Evolutionary conservation across 257 asterid genomes (phyloP).

Genomic region (Mitragyna speciosa): DNA sequence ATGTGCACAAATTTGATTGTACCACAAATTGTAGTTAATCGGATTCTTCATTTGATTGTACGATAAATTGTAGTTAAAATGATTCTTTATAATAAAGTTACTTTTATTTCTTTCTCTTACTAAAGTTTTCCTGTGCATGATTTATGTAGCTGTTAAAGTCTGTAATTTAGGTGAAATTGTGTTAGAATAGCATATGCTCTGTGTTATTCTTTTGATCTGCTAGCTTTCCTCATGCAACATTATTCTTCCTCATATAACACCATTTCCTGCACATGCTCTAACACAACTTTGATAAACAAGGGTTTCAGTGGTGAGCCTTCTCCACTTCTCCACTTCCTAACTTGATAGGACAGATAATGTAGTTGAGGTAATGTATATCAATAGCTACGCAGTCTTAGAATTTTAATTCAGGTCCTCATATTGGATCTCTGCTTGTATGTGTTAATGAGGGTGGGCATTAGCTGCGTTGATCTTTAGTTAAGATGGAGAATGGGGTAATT

Average conservation of each 20-base stretch:
- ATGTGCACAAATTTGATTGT: neutral
- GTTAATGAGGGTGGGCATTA: neutral
- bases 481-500: neutral
- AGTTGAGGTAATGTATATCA: too few species aligned
- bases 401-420: too few species aligned
- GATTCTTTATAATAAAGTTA: constrained; percentile 2
- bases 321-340: neutral
- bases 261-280: neutral
- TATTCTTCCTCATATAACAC: neutral
- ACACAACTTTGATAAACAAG: neutral
- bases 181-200: neutral
- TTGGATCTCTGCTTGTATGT: too few species aligned
- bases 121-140: neutral
- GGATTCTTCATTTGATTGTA: neutral
- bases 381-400: neutral
- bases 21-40: neutral
- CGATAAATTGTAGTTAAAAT: neutral
- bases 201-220: neutral
- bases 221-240: neutral
- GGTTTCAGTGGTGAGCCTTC: neutral
- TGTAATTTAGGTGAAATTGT: neutral
- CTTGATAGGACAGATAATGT: too few species aligned
- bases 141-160: neutral
- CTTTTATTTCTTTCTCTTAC: neutral
- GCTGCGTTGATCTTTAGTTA: neutral